These are phyloP conservation scores for Bocquillonia castaneifolia DNA, from an alignment of 441 rosid species.

Conservation along the genomic window DNA sequence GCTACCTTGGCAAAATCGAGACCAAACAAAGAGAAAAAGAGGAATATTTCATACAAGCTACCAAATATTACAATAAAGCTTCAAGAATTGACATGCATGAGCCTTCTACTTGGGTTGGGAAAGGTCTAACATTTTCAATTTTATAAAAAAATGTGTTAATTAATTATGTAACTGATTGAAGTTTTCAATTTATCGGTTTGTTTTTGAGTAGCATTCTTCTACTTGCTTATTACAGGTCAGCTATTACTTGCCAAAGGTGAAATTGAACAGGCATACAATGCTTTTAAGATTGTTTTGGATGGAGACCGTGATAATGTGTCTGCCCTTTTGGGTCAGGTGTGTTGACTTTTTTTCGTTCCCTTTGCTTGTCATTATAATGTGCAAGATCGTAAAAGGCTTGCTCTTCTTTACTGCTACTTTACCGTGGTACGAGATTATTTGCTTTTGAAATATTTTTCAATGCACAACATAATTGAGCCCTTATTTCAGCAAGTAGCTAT, in stretches of 20 bases:
- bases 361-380: slow-evolving; percentile 4
- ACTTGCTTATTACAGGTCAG: slow-evolving; percentile 60
- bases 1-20: slow-evolving; percentile 92
- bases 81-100: slow-evolving; percentile 97
- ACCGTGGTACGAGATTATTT: not conserved
- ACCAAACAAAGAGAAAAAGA: slow-evolving; percentile 83
- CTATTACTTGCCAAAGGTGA: slow-evolving; percentile 97
- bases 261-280: slow-evolving; percentile 80
- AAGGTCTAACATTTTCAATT: slow-evolving; percentile 51
- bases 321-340: slow-evolving; percentile 97
- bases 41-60: slow-evolving; percentile 84
- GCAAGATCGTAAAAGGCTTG: slow-evolving; percentile 4
- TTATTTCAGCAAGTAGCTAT: too few relatives aligned
- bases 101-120: slow-evolving; percentile 99
- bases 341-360: slow-evolving; percentile 8
- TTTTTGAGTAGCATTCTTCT: slow-evolving; percentile 9
- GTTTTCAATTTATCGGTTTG: not conserved
- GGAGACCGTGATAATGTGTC: slow-evolving; percentile 78
- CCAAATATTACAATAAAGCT: slow-evolving; percentile 83
- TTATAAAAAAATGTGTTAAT: not conserved
- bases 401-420: not conserved
- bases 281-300: slow-evolving; percentile 79
- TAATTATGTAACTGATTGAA: not conserved
- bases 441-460: not conserved
- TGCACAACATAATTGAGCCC: not conserved